Base-by-base conservation (phyloP, 331 rosid genomes). In the Malus hybrid region DNA sequence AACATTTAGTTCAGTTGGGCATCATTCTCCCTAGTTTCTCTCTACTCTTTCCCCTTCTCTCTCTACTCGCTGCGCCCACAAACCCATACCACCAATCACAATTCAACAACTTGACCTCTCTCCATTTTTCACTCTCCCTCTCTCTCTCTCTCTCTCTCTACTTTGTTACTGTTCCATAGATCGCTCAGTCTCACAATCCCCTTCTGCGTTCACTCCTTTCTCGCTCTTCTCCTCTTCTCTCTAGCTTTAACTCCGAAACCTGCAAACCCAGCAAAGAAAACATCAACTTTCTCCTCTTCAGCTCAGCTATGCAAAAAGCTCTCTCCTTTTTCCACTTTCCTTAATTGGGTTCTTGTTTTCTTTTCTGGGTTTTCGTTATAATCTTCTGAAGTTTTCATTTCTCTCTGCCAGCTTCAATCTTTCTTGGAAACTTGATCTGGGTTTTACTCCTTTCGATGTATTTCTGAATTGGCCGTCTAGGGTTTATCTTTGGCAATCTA, bases 11-110 rank as follows among this genome's bases (percentile, higher is more conserved):
- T 76, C 48, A 56, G 76, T 65, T 76, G 65, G 59, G 62, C 73
- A 71, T 71, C 55, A 48, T 31, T 63, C 68, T 72, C 74, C 19
- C 65, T 46, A 2, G 3, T 39, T 2, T 39, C 46, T 39, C 4
- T 39, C 46, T 3, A 3, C 52, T 16, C 44, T 6, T 16, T 60
- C 57, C 16, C 19, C 19, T 62, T 39, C 71, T 67, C 1, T 61
- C 52, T 29, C 65, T 13, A 61, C 74, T 60, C 78, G 61, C 77
- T 75, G 89, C 82, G 82, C 89, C 88, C 88, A 80, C 88, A 84
- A 84, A 67, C 84, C 71, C 79, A 70, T 56, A 55, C 82, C 74
- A 81, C 96, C 94, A 92, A 92, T 92, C 90, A 88, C 83, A 83
- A 84, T 88, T 88, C 86, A 82, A 57, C 86, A 78, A 82, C 79